These are phyloP conservation scores for Lachnellula hyalina DNA, from an alignment of 2,329 filamentous ascomycete genomes.

Conservation along the genomic window DNA sequence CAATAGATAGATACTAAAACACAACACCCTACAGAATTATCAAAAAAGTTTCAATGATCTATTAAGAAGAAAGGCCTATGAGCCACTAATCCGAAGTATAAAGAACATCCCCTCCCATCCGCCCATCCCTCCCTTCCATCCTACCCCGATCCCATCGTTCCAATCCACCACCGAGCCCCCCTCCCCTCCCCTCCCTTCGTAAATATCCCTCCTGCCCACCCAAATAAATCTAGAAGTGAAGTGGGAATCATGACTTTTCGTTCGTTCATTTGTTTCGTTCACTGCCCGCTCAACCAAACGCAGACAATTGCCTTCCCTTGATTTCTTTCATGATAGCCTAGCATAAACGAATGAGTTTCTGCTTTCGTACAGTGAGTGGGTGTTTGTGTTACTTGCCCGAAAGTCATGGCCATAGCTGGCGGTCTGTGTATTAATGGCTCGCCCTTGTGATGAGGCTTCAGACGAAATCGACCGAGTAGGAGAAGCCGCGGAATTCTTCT, in stretches of 20 bases:
- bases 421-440: too few species aligned
- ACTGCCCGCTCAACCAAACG: neutral
- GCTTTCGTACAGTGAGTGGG: neutral
- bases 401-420: neutral
- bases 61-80: neutral
- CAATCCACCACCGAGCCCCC: too few species aligned
- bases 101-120: neutral
- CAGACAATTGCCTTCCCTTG: neutral
- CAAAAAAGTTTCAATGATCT: neutral
- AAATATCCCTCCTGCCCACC: too few species aligned
- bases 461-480: slow-evolving; percentile 52
- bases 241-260: neutral
- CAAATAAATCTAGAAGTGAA: neutral
- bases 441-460: slow-evolving; percentile 15
- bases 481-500: slow-evolving; percentile 98
- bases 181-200: too few species aligned
- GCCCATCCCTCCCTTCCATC: neutral
- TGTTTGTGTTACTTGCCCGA: neutral
- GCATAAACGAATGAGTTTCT: neutral
- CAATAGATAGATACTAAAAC: neutral
- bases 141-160: neutral
- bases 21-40: neutral
- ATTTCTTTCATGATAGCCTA: neutral
- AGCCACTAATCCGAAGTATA: neutral
- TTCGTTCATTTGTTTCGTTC: neutral